Evolutionary conservation across 345 rosid species (phyloP).

Genomic region (Rhodamnia argentea): DNA sequence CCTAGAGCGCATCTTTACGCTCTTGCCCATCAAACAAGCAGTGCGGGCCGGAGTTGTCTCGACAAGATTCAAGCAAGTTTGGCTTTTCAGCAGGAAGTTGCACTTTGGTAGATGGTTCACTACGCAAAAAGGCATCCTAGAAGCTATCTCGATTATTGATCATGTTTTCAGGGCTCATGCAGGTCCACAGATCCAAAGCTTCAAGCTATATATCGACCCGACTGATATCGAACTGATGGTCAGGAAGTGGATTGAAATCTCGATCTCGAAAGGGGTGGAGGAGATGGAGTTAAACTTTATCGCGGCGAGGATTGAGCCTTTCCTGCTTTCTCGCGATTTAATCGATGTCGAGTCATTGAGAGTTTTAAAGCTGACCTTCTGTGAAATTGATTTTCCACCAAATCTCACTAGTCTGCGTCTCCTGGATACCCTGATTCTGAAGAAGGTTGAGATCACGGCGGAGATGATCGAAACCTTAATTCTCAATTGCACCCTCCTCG

Average conservation of each 20-base stretch:
- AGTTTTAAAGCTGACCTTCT: not conserved
- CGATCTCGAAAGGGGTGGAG: conserved; percentile 6
- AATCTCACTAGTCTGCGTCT: not conserved
- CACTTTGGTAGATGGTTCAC: not conserved
- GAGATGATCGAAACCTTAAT: not conserved
- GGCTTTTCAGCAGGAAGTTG: not conserved
- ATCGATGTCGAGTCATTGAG: not conserved
- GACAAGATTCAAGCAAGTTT: not conserved
- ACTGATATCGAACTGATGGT: not conserved
- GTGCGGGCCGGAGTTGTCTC: not conserved
- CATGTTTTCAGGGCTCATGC: not conserved
- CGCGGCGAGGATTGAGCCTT: not conserved
- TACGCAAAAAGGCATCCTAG: not conserved
- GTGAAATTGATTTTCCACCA: not conserved
- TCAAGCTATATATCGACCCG: not conserved
- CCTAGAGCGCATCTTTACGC: not conserved
- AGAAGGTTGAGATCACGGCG: not conserved
- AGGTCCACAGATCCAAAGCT: not conserved
- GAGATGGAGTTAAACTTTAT: conserved; percentile 15
- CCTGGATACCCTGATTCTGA: not conserved
- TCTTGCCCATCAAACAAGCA: not conserved
- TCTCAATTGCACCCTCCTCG: not conserved
- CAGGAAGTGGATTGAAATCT: conserved; percentile 4
- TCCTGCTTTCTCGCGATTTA: not conserved
- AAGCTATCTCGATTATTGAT: not conserved